Evolutionary conservation across 176 grass and related monocot species (phyloP), one percentile per base, ranked within the genome.

Genomic region (Melocanna baccifera): DNA sequence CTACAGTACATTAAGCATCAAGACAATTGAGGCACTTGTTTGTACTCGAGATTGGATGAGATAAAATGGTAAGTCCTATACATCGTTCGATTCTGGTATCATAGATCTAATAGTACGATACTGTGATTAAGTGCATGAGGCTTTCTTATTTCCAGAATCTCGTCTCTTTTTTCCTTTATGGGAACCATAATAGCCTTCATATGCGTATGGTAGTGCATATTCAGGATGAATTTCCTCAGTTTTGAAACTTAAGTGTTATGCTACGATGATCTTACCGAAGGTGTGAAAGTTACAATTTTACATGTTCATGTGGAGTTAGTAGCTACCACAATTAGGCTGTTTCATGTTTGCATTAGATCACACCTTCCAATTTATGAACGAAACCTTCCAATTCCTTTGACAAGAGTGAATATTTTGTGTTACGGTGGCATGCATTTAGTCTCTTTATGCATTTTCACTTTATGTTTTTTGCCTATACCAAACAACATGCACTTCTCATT

Each of bases 1-100:
- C 42, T 45, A 87, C 42, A 87, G 80, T n/a, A 80, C 25, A 32
- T 69, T 91, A 79, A 80, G 25, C 75, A 84, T 91, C 62, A 87
- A 84, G 69, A 91, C 85, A n/a, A 91, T 91, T 7, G 89, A 91
- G 62, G 85, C 85, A 46, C 81, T 91, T 76, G 89, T 91, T 62
- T 91, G 89, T 52, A 73, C 23, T 46, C 85, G 62, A 87, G 89
- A 87, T 79, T 91, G 89, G 89, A 80, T 62, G 74, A 80, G 76
- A 69, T 90, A 80, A 78, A 82, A 29, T 3, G 61, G 84, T 90
- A 84, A 59, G 25, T 87, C 41, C 40, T 83, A 8, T 52, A 14
- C 19, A 15, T 19, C 41, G 58, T 15, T 59, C 14, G 25, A 34
- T 18, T 61, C 7, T 73, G 39, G 30, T 62, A 22, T 42, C 32